These are phyloP conservation scores for Solanum neorickii DNA, from an alignment of 257 asterid species.

Conservation along the genomic window DNA sequence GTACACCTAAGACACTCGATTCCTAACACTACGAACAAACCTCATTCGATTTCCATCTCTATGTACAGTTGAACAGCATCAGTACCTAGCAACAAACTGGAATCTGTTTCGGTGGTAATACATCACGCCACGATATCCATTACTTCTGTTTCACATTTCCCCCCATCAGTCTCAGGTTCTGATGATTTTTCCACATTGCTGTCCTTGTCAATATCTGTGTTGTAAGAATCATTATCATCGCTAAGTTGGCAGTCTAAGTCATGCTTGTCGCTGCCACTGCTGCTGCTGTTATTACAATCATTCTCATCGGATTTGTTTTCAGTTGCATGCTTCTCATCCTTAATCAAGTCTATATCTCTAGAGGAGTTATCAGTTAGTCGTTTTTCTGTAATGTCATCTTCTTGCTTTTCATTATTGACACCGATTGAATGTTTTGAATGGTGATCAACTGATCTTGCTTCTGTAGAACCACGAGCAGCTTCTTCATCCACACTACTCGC, in stretches of 20 bases:
- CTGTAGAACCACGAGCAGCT: background rate
- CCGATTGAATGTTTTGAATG: background rate
- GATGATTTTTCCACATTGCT: slow-evolving; percentile 26
- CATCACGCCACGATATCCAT: slow-evolving; percentile 17
- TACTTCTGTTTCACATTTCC: slow-evolving; percentile 26
- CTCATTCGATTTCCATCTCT: slow-evolving; percentile 9
- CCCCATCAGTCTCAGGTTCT: slow-evolving; percentile 35
- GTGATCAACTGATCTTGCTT: background rate
- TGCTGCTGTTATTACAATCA: slow-evolving; percentile 3
- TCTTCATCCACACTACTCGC: slow-evolving; percentile 35
- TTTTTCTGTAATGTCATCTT: slow-evolving; percentile 26
- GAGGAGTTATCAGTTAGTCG: slow-evolving; percentile 34
- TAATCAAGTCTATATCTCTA: slow-evolving; percentile 23
- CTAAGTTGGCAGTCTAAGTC: background rate
- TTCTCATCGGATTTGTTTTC: slow-evolving; percentile 22
- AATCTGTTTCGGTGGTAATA: background rate
- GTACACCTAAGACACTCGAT: background rate
- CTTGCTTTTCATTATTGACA: background rate
- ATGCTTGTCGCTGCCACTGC: background rate
- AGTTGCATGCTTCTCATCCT: slow-evolving; percentile 23
- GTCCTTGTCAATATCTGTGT: slow-evolving; percentile 1
- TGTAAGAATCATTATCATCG: slow-evolving; percentile 3
- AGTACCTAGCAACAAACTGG: slow-evolving; percentile 3
- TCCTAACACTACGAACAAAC: background rate
- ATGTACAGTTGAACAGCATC: slow-evolving; percentile 30